phyloP scores from a whole-genome alignment of 371 early-diverging fungal genomes.

The Chytridium lagenaria region DNA sequence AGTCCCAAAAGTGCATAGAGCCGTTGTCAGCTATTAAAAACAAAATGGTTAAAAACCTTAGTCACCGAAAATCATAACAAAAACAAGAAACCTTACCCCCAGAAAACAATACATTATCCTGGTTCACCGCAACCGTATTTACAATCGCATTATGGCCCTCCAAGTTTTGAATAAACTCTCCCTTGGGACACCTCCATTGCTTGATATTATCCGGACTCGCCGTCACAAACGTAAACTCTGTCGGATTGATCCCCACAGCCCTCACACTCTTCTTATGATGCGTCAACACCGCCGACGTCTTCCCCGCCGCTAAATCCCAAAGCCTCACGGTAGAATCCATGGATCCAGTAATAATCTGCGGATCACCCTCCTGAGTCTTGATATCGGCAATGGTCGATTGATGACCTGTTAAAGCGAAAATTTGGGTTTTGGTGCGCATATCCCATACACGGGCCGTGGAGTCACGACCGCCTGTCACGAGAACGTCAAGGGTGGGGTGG shows the following conservation, averaged over 20 bases:
- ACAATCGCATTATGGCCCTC: conserved; percentile 88
- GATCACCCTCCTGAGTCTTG: conserved; percentile 92
- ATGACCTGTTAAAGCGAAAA: conserved; percentile 93
- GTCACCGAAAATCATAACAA: no score
- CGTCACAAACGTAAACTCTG: conserved; percentile 91
- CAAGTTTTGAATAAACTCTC: conserved; percentile 92
- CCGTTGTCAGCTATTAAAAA: conserved; percentile 81
- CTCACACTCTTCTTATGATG: conserved; percentile 98
- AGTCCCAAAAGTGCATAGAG: conserved; percentile 95
- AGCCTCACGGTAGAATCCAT: conserved; percentile 91
- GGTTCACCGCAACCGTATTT: conserved; percentile 87
- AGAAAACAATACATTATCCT: conserved; percentile 90
- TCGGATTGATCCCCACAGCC: conserved; percentile 88
- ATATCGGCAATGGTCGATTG: conserved; percentile 83
- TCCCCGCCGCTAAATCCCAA: conserved; percentile 97
- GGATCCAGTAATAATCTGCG: conserved; percentile 92
- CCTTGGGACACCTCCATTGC: conserved; percentile 95
- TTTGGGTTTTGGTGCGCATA: conserved; percentile 92
- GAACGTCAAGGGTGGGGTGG: conserved; percentile 92
- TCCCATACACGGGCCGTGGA: conserved; percentile 96
- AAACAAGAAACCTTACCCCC: conserved; percentile 67
- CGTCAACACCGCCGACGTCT: conserved; percentile 90
- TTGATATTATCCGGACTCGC: conserved; percentile 93
- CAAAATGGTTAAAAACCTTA: not conserved
- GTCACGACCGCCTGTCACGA: conserved; percentile 95